These are phyloP conservation scores for Calonectria multiphialidica DNA, from an alignment of 2,329 filamentous ascomycete genomes.

Conservation along the genomic window DNA sequence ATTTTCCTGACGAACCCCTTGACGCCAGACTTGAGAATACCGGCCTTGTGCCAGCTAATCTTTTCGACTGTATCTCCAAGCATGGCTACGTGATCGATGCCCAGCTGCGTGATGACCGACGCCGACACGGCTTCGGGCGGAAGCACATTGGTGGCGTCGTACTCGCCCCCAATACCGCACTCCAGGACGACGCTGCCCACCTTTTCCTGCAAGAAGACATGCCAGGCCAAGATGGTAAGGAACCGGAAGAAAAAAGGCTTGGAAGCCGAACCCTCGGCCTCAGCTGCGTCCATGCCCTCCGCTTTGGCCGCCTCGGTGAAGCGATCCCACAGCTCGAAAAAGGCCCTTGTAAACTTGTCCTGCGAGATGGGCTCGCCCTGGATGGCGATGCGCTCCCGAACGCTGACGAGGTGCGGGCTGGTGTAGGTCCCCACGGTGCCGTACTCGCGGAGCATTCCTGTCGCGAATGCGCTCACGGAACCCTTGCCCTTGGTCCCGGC, in stretches of 20 bases:
- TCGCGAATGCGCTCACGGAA: slow-evolving; percentile 86
- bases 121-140: slow-evolving; percentile 72
- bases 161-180: slow-evolving; percentile 94
- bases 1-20: slow-evolving; percentile 50
- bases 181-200: slow-evolving; percentile 87
- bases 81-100: slow-evolving; percentile 87
- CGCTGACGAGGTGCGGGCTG: slow-evolving; percentile 86
- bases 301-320: slow-evolving; percentile 55
- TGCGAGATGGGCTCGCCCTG: slow-evolving; percentile 78
- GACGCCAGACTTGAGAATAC: slow-evolving; percentile 79
- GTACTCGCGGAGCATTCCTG: slow-evolving; percentile 75
- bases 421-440: slow-evolving; percentile 80
- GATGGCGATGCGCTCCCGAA: slow-evolving; percentile 87
- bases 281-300: slow-evolving; percentile 51
- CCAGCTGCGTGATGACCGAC: slow-evolving; percentile 82
- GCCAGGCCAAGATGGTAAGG: slow-evolving; percentile 88
- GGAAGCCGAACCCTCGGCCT: slow-evolving; percentile 65
- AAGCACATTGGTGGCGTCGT: slow-evolving; percentile 92
- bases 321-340: slow-evolving; percentile 86
- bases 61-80: slow-evolving; percentile 82
- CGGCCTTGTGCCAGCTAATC: slow-evolving; percentile 93
- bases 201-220: slow-evolving; percentile 82
- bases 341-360: slow-evolving; percentile 78
- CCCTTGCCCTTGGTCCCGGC: slow-evolving; percentile 97
- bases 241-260: slow-evolving; percentile 96